A percentile compares a stretch with the other conserved stretches of the same genome.
Conservation (phyloP, 805 yeast genomes). For the Starmerella stellata region DNA sequence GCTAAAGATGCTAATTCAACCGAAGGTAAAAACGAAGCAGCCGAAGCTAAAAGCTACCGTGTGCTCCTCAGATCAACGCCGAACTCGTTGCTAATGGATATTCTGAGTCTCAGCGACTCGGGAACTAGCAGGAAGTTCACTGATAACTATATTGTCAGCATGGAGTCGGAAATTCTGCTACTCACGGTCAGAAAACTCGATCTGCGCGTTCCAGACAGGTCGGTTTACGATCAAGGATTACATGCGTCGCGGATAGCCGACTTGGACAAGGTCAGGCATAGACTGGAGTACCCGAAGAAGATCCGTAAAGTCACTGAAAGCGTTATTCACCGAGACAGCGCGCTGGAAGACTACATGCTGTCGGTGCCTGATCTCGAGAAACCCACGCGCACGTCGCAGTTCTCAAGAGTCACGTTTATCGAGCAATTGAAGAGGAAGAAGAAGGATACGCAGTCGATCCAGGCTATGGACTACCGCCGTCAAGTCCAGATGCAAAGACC, state of each 20-base stretch:
- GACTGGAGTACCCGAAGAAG: slow-evolving; percentile 23
- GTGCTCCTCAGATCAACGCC: slow-evolving; percentile 68
- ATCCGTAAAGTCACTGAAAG: slow-evolving; percentile 46
- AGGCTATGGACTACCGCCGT: background rate
- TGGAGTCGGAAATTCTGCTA: slow-evolving; percentile 76
- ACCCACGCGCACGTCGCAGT: slow-evolving; percentile 35
- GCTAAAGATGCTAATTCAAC: background rate
- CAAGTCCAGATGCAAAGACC: slow-evolving; percentile 3
- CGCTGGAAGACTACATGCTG: slow-evolving; percentile 81
- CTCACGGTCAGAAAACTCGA: slow-evolving; percentile 63
- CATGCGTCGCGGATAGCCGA: slow-evolving; percentile 15
- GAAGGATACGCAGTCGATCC: slow-evolving; percentile 20
- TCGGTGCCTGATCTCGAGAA: slow-evolving; percentile 35
- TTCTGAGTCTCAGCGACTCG: slow-evolving; percentile 69
- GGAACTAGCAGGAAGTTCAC: slow-evolving; percentile 42
- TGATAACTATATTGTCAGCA: slow-evolving; percentile 56
- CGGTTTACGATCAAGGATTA: slow-evolving; percentile 24
- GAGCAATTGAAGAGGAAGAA: slow-evolving; percentile 61
- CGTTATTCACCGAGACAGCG: slow-evolving; percentile 55
- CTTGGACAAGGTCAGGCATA: slow-evolving; percentile 9
- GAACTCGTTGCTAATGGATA: slow-evolving; percentile 63
- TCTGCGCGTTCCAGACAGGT: slow-evolving; percentile 40
- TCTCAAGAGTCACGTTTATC: slow-evolving; percentile 69
- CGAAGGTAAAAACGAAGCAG: background rate
- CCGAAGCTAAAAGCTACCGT: slow-evolving; percentile 53